phyloP scores from a whole-genome alignment of 2,329 filamentous ascomycete species.

The Diaporthe ampelina region DNA sequence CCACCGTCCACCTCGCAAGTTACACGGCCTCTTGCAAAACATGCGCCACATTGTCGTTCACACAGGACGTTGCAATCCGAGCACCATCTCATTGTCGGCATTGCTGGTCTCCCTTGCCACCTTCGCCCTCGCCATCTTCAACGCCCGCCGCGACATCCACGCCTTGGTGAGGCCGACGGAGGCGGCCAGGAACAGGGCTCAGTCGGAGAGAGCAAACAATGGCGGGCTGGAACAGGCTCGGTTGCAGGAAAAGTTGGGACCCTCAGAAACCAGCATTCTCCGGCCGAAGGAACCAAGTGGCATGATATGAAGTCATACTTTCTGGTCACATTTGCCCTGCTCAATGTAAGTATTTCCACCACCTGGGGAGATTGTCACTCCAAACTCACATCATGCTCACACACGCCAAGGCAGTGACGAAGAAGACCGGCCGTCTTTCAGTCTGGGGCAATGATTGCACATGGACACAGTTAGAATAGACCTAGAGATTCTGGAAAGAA shows the following conservation, averaged over 20 bases:
- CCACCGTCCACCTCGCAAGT: slow-evolving; percentile 6
- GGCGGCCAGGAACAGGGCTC: background rate
- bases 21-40: background rate
- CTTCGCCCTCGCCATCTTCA: background rate
- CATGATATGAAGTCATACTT: background rate
- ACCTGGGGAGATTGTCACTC: background rate
- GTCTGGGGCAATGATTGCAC: background rate
- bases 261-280: background rate
- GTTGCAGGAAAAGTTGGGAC: background rate
- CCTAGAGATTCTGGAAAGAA: background rate
- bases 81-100: background rate
- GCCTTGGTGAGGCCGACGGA: background rate
- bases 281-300: background rate
- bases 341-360: slow-evolving; percentile 3
- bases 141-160: background rate
- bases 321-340: background rate
- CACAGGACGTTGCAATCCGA: background rate
- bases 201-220: background rate
- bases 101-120: background rate
- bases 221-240: background rate
- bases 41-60: background rate
- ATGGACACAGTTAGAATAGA: background rate
- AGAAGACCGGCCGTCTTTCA: background rate
- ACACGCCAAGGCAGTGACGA: background rate
- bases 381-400: background rate